Conservation (phyloP, 495 filamentous ascomycete genomes). For the Penicillium egyptiacum region DNA sequence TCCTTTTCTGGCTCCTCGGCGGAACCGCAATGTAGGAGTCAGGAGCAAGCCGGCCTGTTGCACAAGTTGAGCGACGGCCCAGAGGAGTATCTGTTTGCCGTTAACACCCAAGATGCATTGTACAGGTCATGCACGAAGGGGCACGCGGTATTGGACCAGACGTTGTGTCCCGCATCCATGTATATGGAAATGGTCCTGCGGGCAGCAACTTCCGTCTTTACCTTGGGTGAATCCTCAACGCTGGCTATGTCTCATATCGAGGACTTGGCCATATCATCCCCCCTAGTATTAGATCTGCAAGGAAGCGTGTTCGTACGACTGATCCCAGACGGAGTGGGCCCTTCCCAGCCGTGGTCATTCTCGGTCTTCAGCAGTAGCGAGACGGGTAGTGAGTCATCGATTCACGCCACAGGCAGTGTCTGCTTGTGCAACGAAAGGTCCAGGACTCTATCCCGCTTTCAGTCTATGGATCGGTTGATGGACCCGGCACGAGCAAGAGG, state of each 20-base stretch:
- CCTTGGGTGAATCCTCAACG: background rate
- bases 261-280: background rate
- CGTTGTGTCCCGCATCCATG: constrained; percentile 43
- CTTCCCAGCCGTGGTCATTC: background rate
- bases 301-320: background rate
- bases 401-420: background rate
- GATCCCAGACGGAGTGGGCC: background rate
- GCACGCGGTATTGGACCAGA: constrained; percentile 36
- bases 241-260: background rate
- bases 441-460: constrained; percentile 7
- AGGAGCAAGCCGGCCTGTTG: background rate
- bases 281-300: background rate
- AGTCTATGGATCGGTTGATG: constrained; percentile 6
- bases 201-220: background rate
- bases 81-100: background rate
- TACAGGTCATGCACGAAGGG: constrained; percentile 18
- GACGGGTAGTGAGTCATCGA: background rate
- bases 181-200: constrained; percentile 39
- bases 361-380: background rate
- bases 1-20: background rate
- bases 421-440: background rate
- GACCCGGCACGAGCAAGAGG: background rate
- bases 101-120: background rate
- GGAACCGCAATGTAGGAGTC: background rate
- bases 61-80: background rate